phyloP scores from a whole-genome alignment of 2,329 filamentous ascomycete species.

The Talaromyces sp. region DNA sequence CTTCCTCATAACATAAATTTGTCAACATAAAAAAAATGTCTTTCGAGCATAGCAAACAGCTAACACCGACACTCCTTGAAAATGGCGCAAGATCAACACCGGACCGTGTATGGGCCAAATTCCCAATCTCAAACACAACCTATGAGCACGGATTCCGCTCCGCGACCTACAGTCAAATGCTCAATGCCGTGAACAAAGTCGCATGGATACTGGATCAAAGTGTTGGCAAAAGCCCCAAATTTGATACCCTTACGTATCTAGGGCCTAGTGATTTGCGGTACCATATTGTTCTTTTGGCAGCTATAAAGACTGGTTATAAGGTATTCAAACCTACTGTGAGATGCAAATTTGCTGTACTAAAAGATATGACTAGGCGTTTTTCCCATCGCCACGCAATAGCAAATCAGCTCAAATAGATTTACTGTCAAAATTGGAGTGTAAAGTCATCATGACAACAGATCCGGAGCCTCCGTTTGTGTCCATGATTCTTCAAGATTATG shows the following conservation, averaged over 20 bases:
- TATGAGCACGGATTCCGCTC: constrained; percentile 15
- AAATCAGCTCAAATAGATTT: neutral
- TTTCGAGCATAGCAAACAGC: neutral
- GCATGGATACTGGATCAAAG: constrained; percentile 18
- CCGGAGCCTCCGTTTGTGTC: neutral
- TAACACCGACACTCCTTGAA: neutral
- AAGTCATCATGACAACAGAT: neutral
- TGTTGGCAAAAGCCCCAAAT: constrained; percentile 12
- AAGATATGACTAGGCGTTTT: neutral
- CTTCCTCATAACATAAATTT: too few species aligned
- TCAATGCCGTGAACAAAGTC: constrained; percentile 19
- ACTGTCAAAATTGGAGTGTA: neutral
- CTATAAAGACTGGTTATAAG: constrained; percentile 23
- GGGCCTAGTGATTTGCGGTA: constrained; percentile 21
- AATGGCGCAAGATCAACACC: neutral
- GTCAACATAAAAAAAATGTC: too few species aligned
- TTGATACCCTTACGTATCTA: constrained; percentile 22
- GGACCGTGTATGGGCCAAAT: constrained; percentile 12
- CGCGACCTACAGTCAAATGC: constrained; percentile 14
- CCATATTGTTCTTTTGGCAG: constrained; percentile 21
- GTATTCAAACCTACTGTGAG: neutral
- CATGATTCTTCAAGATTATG: neutral
- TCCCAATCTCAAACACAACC: neutral
- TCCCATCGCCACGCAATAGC: constrained; percentile 11
- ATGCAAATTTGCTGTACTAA: neutral